These are phyloP conservation scores for Hymenotorrendiella dingleyae DNA, from an alignment of 2,329 filamentous ascomycete genomes.

Conservation along the genomic window DNA sequence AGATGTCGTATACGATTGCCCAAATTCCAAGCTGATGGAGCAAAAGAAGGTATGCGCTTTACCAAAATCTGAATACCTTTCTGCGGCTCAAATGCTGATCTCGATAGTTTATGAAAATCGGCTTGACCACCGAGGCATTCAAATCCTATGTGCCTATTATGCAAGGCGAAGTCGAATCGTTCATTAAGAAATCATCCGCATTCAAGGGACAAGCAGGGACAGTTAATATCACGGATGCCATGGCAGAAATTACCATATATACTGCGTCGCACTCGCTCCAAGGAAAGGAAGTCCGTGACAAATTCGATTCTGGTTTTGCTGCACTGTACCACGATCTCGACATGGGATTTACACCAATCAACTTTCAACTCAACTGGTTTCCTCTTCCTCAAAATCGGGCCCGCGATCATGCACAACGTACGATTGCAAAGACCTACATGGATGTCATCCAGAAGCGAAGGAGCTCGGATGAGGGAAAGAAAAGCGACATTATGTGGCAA, in stretches of 20 bases:
- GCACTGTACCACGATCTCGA: conserved; percentile 83
- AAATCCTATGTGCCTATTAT: conserved; percentile 74
- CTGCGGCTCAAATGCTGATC: conserved; percentile 14
- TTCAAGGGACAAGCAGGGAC: conserved; percentile 66
- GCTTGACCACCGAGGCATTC: conserved; percentile 70
- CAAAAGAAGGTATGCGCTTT: conserved; percentile 73
- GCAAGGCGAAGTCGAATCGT: conserved; percentile 65
- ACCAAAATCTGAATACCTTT: conserved; percentile 4
- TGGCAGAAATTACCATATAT: conserved; percentile 86
- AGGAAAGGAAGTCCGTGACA: conserved; percentile 73
- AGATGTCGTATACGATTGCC: conserved; percentile 86
- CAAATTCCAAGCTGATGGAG: conserved; percentile 89
- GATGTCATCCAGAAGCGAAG: conserved; percentile 70
- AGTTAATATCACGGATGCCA: conserved; percentile 65
- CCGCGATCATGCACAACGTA: conserved; percentile 73
- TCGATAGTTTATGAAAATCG: conserved; percentile 69
- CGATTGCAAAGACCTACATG: conserved; percentile 76
- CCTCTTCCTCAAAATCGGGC: conserved; percentile 83
- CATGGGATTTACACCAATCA: conserved; percentile 83
- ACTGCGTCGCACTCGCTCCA: conserved; percentile 82
- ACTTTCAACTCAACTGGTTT: conserved; percentile 85
- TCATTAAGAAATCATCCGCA: conserved; percentile 59
- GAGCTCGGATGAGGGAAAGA: conserved; percentile 40
- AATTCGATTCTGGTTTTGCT: conserved; percentile 75
- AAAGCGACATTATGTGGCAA: conserved; percentile 81